Evolutionary conservation across 345 rosid species (phyloP).

Genomic region (Raphanus raphanistrum): DNA sequence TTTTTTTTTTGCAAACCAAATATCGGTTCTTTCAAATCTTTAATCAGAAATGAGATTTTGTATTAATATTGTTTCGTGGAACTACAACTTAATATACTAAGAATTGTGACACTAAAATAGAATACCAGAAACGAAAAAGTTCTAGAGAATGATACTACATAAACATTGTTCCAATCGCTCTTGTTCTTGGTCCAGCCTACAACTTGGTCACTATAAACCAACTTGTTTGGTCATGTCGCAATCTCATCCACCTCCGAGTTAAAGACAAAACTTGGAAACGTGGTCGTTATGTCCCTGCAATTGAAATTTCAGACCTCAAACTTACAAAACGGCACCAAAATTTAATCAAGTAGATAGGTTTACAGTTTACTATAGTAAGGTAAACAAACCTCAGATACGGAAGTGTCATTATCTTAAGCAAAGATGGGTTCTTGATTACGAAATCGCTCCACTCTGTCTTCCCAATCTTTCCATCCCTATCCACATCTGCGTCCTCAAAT

Average conservation of each 20-base stretch:
- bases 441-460: conserved; percentile 78
- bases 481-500: conserved; percentile 77
- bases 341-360: neutral
- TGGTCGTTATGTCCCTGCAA: conserved; percentile 91
- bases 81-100: conserved; percentile 18
- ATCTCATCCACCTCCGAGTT: conserved; percentile 92
- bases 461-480: conserved; percentile 85
- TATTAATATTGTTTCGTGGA: neutral
- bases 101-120: neutral
- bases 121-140: neutral
- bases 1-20: neutral
- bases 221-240: conserved; percentile 53
- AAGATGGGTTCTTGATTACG: conserved; percentile 77
- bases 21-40: neutral
- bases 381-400: conserved; percentile 73
- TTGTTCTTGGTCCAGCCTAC: conserved; percentile 23
- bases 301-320: neutral
- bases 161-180: conserved; percentile 17
- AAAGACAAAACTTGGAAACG: conserved; percentile 95
- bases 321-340: neutral
- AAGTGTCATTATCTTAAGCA: conserved; percentile 90
- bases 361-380: neutral
- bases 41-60: neutral
- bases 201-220: conserved; percentile 11
- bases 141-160: conserved; percentile 2